These are phyloP conservation scores for Pseudogymnoascus sp. DNA, from an alignment of 2,329 filamentous ascomycete species.

Conservation along the genomic window DNA sequence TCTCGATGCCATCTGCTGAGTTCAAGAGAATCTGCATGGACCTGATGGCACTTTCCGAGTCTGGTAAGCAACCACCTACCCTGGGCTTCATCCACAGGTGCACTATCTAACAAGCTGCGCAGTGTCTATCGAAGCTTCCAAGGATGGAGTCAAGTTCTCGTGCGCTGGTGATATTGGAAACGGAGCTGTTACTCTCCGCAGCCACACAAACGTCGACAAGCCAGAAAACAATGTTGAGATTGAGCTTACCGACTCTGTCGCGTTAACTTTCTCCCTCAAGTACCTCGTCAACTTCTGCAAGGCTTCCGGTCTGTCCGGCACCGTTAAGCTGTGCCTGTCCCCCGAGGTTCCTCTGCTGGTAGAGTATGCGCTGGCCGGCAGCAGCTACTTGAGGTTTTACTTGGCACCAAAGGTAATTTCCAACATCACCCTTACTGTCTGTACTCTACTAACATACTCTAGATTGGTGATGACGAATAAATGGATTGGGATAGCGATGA, in stretches of 20 bases:
- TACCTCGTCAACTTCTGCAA: slow-evolving; percentile 99
- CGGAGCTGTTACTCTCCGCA: slow-evolving; percentile 84
- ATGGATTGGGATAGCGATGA: slow-evolving; percentile 11
- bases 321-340: slow-evolving; percentile 88
- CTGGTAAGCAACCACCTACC: slow-evolving; percentile 54
- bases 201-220: slow-evolving; percentile 84
- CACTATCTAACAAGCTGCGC: slow-evolving; percentile 6
- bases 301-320: slow-evolving; percentile 71
- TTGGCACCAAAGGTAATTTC: slow-evolving; percentile 81
- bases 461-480: slow-evolving; percentile 67
- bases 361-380: slow-evolving; percentile 75
- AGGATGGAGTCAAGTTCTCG: slow-evolving; percentile 94
- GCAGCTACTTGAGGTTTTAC: slow-evolving; percentile 93
- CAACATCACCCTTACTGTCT: neutral
- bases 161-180: slow-evolving; percentile 94
- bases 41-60: slow-evolving; percentile 86
- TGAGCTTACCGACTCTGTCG: slow-evolving; percentile 83
- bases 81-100: neutral
- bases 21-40: slow-evolving; percentile 95
- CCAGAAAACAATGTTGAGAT: slow-evolving; percentile 80
- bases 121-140: slow-evolving; percentile 94
- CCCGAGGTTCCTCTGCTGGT: slow-evolving; percentile 94
- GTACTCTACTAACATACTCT: slow-evolving; percentile 19
- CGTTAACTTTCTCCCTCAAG: slow-evolving; percentile 95
- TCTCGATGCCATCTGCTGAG: slow-evolving; percentile 79